phyloP scores from a whole-genome alignment of 1,284 basidiomycete species.

The Cutaneotrichosporon arboriforme region DNA sequence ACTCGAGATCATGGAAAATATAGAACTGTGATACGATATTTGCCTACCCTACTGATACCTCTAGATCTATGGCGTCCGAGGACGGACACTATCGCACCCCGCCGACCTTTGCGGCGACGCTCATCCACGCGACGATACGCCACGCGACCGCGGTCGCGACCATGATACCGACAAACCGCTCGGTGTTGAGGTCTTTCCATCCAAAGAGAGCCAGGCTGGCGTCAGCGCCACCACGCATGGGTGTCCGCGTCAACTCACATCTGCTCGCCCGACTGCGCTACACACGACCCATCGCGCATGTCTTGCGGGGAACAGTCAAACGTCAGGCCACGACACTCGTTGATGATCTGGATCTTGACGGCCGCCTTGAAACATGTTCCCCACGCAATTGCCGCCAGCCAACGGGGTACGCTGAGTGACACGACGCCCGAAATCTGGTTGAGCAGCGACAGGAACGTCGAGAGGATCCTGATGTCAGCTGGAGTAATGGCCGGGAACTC shows the following conservation, averaged over 20 bases:
- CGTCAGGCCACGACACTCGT: conserved; percentile 44
- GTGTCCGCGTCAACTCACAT: conserved; percentile 28
- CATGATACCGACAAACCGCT: conserved; percentile 45
- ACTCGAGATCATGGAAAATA: not conserved
- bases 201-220: conserved; percentile 36
- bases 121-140: conserved; percentile 34
- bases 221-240: conserved; percentile 6
- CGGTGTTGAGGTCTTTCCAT: conserved; percentile 41
- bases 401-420: conserved; percentile 46
- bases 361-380: conserved; percentile 35
- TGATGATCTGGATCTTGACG: conserved; percentile 48
- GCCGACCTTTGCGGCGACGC: conserved; percentile 24
- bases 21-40: too few species aligned
- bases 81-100: conserved; percentile 20
- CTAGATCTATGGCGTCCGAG: too few species aligned
- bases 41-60: too few species aligned
- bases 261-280: conserved; percentile 48
- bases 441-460: conserved; percentile 41
- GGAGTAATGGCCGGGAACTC: not conserved
- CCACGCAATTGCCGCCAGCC: conserved; percentile 47
- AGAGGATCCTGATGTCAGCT: conserved; percentile 46
- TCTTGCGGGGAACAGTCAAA: conserved; percentile 46
- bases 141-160: conserved; percentile 40
- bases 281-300: conserved; percentile 42
- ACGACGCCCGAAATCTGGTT: conserved; percentile 46